These are phyloP conservation scores for Thuidium tamariscinum DNA, from an alignment of 225 moss, liverwort and hornwort genomes.

Conservation along the genomic window DNA sequence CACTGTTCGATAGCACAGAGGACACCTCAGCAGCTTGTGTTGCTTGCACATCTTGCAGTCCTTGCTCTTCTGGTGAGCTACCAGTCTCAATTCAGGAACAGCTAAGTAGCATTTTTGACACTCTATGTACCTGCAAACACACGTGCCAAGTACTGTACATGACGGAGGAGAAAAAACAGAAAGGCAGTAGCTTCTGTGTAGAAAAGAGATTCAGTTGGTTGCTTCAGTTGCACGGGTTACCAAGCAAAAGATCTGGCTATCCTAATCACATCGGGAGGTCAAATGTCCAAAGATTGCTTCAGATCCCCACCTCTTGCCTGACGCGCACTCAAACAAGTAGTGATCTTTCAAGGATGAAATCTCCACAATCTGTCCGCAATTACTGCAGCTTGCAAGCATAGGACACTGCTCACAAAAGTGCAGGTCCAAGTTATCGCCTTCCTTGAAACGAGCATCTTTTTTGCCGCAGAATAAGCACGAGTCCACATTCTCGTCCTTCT, in stretches of 20 bases:
- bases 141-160: neutral
- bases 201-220: neutral
- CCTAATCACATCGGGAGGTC: neutral
- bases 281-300: neutral
- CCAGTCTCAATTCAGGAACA: slow-evolving; percentile 52
- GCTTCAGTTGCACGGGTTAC: neutral
- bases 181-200: neutral
- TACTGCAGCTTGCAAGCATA: slow-evolving; percentile 83
- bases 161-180: neutral
- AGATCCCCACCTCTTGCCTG: slow-evolving; percentile 38
- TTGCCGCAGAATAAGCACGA: slow-evolving; percentile 89
- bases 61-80: slow-evolving; percentile 70
- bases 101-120: slow-evolving; percentile 90
- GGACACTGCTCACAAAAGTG: slow-evolving; percentile 94
- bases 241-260: neutral
- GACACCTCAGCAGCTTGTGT: slow-evolving; percentile 67
- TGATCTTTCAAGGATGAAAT: slow-evolving; percentile 84
- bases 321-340: slow-evolving; percentile 68
- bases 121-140: slow-evolving; percentile 58
- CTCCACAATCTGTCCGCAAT: slow-evolving; percentile 92
- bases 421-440: slow-evolving; percentile 70
- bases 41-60: slow-evolving; percentile 83
- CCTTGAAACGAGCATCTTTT: slow-evolving; percentile 59
- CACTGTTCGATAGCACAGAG: slow-evolving; percentile 74
- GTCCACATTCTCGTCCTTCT: slow-evolving; percentile 66